Base-by-base conservation (phyloP, 306 rosid species). In the Cercis canadensis region DNA sequence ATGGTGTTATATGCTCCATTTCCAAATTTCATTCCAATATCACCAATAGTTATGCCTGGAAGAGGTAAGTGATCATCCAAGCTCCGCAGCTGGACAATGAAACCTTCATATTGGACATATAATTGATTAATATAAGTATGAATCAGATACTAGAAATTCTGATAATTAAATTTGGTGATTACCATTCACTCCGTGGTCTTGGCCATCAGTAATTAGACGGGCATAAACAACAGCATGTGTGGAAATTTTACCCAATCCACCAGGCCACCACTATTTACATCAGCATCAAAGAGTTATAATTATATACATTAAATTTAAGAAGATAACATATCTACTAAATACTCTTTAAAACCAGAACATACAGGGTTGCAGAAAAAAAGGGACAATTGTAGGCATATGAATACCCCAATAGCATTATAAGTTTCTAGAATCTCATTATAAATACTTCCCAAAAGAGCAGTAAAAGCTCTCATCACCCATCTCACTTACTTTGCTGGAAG, bases 241-340 rank as follows among this genome's bases (percentile, higher is more conserved):
- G 6, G 99, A 86, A 47, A 81, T 73, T 81, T 94, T 91, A 72
- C 99, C 99, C 91, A 94, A 77, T 50, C 99, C 99, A 75, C 97
- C 99, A 74, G 99, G 99, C 99, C 99, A 94, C 99, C 99, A 94
- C 99, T 94, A 81, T 61, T 36, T 73, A 72, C 44, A 81, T 82
- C 60, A 72, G 63, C 19, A 14, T 36, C 60, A 63, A 74, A 58
- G 37, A 47, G 60, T 60, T 36, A 50, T 59, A 73, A 65, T 41
- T 44, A 76, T 57, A 78, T 76, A 57, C 54, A 69, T 66, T 67
- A 68, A 17, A 2, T 62, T 19, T 13, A 24, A 14, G 24, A 9
- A 51, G 34, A 62, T n/a, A 81, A 33, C 29, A 59, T 44, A 33
- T 34, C 34, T 9, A 17, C 36, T 65, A 68, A 67, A 46, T 33